Evolutionary conservation across 352 stramenopile species (phyloP).

Genomic region (Globisporangium uncinulatum): DNA sequence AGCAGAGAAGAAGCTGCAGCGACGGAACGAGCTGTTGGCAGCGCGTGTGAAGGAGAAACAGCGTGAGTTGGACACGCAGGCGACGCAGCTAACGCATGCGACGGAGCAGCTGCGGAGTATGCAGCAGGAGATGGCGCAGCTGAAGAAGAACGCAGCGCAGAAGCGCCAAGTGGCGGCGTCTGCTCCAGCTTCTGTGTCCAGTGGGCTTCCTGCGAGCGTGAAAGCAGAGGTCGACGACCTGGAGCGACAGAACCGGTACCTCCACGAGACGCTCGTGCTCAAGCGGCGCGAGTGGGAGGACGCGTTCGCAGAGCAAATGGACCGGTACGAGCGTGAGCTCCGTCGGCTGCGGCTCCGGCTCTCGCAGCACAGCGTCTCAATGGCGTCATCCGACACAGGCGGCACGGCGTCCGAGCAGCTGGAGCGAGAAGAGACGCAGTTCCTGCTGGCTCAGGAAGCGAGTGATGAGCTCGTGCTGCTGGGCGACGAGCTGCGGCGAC

Average conservation of each 20-base stretch:
- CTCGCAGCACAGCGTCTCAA: conserved; percentile 20
- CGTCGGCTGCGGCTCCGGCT: conserved; percentile 41
- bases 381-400: conserved; percentile 1
- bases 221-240: conserved; percentile 34
- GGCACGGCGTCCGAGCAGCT: conserved; percentile 15
- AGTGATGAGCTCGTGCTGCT: conserved; percentile 36
- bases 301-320: conserved; percentile 36
- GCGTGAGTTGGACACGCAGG: conserved; percentile 31
- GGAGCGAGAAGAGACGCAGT: conserved; percentile 43
- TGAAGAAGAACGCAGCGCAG: conserved; percentile 15
- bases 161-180: conserved; percentile 7
- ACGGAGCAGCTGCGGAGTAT: conserved; percentile 25
- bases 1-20: conserved; percentile 63
- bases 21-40: conserved; percentile 56
- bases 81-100: conserved; percentile 35
- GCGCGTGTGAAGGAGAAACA: conserved; percentile 70
- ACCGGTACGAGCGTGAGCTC: conserved; percentile 47
- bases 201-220: conserved; percentile 1
- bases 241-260: conserved; percentile 45
- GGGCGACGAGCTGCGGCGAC: conserved; percentile 36
- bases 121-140: conserved; percentile 21
- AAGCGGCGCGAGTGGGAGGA: conserved; percentile 68
- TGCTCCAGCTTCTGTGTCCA: not conserved
- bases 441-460: conserved; percentile 36
- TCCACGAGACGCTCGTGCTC: conserved; percentile 52